Conservation (phyloP, 352 stramenopile genomes). For the Phytopythium boreale region DNA sequence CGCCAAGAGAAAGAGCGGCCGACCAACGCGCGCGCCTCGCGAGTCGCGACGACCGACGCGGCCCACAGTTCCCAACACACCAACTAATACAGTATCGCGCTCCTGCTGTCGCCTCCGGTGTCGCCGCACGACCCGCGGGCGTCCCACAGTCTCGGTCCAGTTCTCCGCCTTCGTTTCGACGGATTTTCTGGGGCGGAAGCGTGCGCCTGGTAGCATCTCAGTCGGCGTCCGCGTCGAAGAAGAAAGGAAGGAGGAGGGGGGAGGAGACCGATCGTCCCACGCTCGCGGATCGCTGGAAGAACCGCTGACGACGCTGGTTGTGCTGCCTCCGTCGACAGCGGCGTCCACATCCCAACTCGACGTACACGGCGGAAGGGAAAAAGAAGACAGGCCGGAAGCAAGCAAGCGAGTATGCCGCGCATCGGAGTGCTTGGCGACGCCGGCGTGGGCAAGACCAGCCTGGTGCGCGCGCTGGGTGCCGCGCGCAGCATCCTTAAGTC, state of each 20-base stretch:
- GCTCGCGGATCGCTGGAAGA: slow-evolving; percentile 2
- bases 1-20: neutral
- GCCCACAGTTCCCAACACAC: no score
- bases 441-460: slow-evolving; percentile 45
- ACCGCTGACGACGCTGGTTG: slow-evolving; percentile 2
- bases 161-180: neutral
- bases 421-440: slow-evolving; percentile 37
- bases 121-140: neutral
- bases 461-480: slow-evolving; percentile 50
- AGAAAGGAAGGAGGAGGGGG: neutral
- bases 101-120: neutral
- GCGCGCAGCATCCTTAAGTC: neutral
- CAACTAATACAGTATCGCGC: no score
- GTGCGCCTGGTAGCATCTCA: neutral
- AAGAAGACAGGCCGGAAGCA: neutral
- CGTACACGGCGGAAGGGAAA: no score
- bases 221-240: neutral
- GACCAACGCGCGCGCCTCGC: neutral
- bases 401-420: slow-evolving; percentile 12
- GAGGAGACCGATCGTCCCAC: neutral
- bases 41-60: no score
- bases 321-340: neutral
- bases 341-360: no score
- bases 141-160: neutral
- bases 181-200: neutral